Evolutionary conservation across 345 rosid species (phyloP), one percentile per base, ranked within the genome.

Genomic region (Citrus unshiu): DNA sequence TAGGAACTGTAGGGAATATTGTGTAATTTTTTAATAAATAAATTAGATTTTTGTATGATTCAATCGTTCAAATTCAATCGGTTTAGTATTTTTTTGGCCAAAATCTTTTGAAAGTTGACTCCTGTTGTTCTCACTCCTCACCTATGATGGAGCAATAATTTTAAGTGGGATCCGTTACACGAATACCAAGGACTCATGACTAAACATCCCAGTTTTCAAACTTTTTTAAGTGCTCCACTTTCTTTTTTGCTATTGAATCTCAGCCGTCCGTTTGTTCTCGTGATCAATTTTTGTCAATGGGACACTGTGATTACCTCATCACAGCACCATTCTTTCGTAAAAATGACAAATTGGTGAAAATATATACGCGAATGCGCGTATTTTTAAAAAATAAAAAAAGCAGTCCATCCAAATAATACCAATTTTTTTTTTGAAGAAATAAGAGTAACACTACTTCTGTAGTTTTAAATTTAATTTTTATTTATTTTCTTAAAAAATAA

Each of bases 81-180:
- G 0, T 46, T 46, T 46, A 3, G 51, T 10, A 10, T 12, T 46
- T 46, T 13, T 54, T 54, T 54, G 21, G 22, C 58, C 58, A 30
- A 40, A 43, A 29, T 65, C 46, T 79, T 75, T 46, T 72, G 6
- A 79, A 75, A 83, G 82, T 79, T 79, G 85, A 83, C 85, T 59
- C 8, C 18, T 56, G 25, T 37, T 9, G 21, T 7, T 24, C 25
- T 34, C 24, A 25, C 60, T 25, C 21, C 10, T 56, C 61, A 21
- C 8, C 57, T 16, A 73, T 77, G 66, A 64, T 77, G 22, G 69
- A 35, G n/a, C 69, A 77, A 80, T 78, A 24, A 66, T 69, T 61
- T n/a, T 2, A 9, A 10, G 66, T 65, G 74, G 65, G 79, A 24
- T 76, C 81, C 81, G 30, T 12, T 9, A 22, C 73, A 24, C 73